Base-by-base conservation (phyloP, 2,329 filamentous ascomycete genomes). In the Fusarium sp. region DNA sequence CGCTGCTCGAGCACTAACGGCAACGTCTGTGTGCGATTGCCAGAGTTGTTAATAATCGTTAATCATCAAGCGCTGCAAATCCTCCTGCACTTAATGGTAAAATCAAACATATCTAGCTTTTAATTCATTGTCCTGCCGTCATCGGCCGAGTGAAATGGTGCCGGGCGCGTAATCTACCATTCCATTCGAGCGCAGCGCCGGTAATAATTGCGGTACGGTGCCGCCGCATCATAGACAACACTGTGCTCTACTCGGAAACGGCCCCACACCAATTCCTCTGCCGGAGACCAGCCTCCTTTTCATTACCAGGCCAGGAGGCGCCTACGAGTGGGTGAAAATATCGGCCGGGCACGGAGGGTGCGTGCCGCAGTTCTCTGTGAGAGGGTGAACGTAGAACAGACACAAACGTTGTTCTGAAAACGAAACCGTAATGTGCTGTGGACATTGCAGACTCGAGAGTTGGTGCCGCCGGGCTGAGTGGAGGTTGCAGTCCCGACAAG, bases 271-370 rank as follows among this genome's bases (percentile, higher is more conserved):
- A 60, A 69, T 42, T 24, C 46, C 38, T 52, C 29, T 64, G 49
- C 63, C 68, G 66, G 63, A 64, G 58, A 61, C 57, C 49, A 50
- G 66, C 33, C 62, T 66, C 56, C 53, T 63, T 61, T 56, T 50
- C 26, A 53, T 46, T 13, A 61, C 52, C 39, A 54, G 41, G 50
- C 20, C 23, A 66, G 16, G 49, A 69, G 49, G 62, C 52, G 57
- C 33, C 54, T 56, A 21, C 18, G 47, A 46, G 16, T 62, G 56
- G 44, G 33, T 42, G 31, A 47, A 48, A 44, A 18, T 54, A 42
- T 68, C 59, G 57, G 63, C 48, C 38, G 59, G 50, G 39, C 35
- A 58, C 57, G 43, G 58, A 50, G 64, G 47, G 44, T 60, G 44
- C 43, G 33, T 50, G 41, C 46, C 57, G 49, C 26, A 49, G n/a